Evolutionary conservation across 1,139 yeast genomes (phyloP), one percentile per base, ranked within the genome.

Genomic region (Magnusiomyces fungicola): DNA sequence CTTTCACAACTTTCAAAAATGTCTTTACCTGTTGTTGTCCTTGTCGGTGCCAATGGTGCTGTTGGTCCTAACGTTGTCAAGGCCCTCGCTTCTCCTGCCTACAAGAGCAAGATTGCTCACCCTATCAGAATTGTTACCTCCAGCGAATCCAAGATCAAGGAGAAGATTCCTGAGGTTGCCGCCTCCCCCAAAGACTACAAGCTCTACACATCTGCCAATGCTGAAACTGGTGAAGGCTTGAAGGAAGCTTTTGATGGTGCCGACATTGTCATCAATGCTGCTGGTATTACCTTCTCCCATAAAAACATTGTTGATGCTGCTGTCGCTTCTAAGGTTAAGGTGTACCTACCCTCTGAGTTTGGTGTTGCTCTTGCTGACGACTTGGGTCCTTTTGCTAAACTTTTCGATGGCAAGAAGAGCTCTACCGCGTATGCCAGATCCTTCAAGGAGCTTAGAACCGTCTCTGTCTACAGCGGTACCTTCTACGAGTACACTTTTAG

Each of bases 291-390:
- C 4, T 48, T 69, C 34, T 73, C 69, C 54, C 58, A 63, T 47
- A 57, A 54, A 38, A 55, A 58, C 7, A 45, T 67, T 22, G 54
- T 69, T 10, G 67, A 69, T 2, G 72, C 79, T 4, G 71, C 75
- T 2, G 59, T 61, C 6, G 60, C 60, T 18, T 72, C 73, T 38
- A 44, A 47, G 7, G 79, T 80, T 43, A 74, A 76, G 61, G 58
- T 80, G 33, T 80, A 73, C 63, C 72, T 81, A 51, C 83, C 86
- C 36, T 76, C 85, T 3, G 85, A 80, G 59, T 81, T 76, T 57
- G 87, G 87, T 43, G 59, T 68, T 38, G 79, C 78, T 47, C 53
- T 70, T 54, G 6, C 61, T 62, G 18, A 62, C 60, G 9, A 10
- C 6, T 30, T 41, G 12, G 18, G 56, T 54, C 27, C 52, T 56